These are phyloP conservation scores for Solanum clarkiae DNA, from an alignment of 257 asterid genomes.

Conservation along the genomic window DNA sequence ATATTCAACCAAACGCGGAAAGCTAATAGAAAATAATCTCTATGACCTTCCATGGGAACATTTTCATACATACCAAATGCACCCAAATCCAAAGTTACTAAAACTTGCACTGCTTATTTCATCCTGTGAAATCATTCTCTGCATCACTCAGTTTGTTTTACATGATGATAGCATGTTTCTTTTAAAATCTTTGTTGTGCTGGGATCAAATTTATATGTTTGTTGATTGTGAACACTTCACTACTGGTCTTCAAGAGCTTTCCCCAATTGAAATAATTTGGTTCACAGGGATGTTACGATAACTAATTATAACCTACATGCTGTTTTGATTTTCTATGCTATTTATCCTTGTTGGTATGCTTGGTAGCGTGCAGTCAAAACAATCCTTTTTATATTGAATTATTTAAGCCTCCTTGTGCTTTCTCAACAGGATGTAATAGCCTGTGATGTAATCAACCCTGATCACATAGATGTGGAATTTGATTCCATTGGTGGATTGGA, in stretches of 20 bases:
- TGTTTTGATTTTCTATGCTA: not conserved
- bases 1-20: not conserved
- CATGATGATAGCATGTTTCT: not conserved
- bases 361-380: not conserved
- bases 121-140: not conserved
- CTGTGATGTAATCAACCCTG: conserved; percentile 87
- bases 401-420: not conserved
- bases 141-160: not conserved
- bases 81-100: not conserved
- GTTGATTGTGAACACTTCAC: not conserved
- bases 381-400: not conserved
- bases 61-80: not conserved
- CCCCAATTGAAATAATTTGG: not conserved
- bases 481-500: conserved; percentile 85
- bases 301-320: not conserved
- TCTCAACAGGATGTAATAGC: conserved; percentile 73
- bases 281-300: not conserved
- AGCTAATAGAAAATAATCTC: not conserved
- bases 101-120: not conserved
- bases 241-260: not conserved
- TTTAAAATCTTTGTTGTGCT: not conserved
- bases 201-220: not conserved
- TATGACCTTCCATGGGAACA: not conserved
- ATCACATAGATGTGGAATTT: conserved; percentile 68
- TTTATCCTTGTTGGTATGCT: not conserved